Evolutionary conservation across 345 rosid genomes (phyloP).

Genomic region (Ailanthus altissimus): DNA sequence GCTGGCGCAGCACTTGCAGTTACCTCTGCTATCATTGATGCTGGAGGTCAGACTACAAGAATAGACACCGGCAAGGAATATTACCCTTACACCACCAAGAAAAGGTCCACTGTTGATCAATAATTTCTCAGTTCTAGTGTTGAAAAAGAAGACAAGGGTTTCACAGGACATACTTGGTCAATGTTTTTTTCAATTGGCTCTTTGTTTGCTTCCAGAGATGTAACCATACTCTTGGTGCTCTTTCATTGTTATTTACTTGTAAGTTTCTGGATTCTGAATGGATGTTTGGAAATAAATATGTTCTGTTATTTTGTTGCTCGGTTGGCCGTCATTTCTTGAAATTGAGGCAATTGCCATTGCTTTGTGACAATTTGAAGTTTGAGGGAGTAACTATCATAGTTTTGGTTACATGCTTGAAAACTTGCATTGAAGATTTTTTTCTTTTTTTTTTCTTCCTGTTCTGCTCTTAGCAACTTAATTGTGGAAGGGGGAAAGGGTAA

Average conservation of each 20-base stretch:
- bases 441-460: background rate
- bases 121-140: conserved; percentile 26
- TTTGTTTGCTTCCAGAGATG: conserved; percentile 43
- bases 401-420: background rate
- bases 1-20: conserved; percentile 89
- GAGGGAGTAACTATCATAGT: background rate
- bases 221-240: conserved; percentile 34
- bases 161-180: conserved; percentile 3
- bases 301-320: conserved; percentile 20
- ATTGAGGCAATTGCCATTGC: conserved; percentile 8
- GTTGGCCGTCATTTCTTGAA: background rate
- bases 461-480: background rate
- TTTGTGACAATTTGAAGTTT: background rate
- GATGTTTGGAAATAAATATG: conserved; percentile 29
- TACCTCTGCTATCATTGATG: conserved; percentile 80
- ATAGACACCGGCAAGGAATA: conserved; percentile 86
- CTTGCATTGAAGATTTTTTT: background rate
- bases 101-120: conserved; percentile 60
- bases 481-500: background rate
- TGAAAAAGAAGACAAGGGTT: conserved; percentile 17
- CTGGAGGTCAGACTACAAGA: conserved; percentile 94
- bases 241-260: conserved; percentile 18
- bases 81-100: conserved; percentile 87
- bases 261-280: conserved; percentile 14
- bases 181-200: conserved; percentile 16